phyloP scores from a whole-genome alignment of 768 basidiomycete species.

The Termitomyces sp. region DNA sequence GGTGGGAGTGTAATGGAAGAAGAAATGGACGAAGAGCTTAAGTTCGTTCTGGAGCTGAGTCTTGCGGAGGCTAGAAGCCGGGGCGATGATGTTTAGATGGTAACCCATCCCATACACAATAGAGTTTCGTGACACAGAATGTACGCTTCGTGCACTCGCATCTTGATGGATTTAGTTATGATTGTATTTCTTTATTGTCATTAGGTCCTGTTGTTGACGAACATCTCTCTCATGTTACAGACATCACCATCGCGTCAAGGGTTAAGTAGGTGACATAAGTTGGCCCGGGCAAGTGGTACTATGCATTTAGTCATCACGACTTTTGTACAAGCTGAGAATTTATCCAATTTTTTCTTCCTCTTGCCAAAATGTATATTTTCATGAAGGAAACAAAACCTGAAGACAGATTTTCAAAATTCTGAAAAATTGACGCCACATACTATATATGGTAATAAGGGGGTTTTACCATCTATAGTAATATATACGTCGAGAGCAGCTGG shows the following conservation, averaged over 20 bases:
- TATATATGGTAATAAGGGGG: too few species aligned
- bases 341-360: too few species aligned
- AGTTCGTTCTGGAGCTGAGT: slow-evolving; percentile 63
- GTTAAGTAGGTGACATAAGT: not conserved
- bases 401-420: too few species aligned
- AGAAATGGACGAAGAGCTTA: slow-evolving; percentile 59
- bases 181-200: not conserved
- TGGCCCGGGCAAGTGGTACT: too few species aligned
- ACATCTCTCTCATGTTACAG: not conserved
- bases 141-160: not conserved
- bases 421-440: too few species aligned
- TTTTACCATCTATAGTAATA: too few species aligned
- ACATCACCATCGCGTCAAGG: not conserved
- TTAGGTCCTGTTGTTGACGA: too few species aligned
- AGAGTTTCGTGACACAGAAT: not conserved
- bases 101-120: not conserved
- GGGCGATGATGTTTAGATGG: slow-evolving; percentile 18
- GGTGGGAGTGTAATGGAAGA: slow-evolving; percentile 14
- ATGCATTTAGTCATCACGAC: too few species aligned
- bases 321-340: too few species aligned
- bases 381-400: too few species aligned
- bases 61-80: slow-evolving; percentile 56
- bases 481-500: too few species aligned
- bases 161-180: not conserved
- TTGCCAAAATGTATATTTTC: too few species aligned